Evolutionary conservation across 2,329 filamentous ascomycete genomes (phyloP), one percentile per base, ranked within the genome.

Genomic region (Mycosphaerella arachidis): DNA sequence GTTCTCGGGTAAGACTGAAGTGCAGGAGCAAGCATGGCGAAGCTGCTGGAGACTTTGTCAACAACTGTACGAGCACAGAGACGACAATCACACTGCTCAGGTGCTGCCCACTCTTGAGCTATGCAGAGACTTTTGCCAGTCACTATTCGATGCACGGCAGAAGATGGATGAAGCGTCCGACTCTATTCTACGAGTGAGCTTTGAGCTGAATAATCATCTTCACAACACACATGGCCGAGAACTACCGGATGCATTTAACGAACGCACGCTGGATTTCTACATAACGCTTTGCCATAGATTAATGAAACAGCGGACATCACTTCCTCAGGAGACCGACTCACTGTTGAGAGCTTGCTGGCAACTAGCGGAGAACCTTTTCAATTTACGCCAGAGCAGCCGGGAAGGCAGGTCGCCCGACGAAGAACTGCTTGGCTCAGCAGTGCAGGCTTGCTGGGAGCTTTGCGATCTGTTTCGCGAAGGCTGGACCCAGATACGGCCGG

Each of bases 41-140:
- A 90, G 89, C 63, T 97, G 92, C 76, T 97, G 92, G 93, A 89
- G 88, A 68, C 79, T 97, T 27, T 97, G 92, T 71, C 91, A 96
- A 72, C 88, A 89, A 59, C 82, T 97, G 3, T 97, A 97, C 72
- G 85, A 92, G 62, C 91, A 88, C 65, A 84, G 87, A 55, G 86
- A 93, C 58, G 87, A 92, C 64, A 82, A 87, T 56, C 80, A 85
- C 33, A 84, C 86, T 55, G 83, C 84, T 33, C 86, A 88, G 62
- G 86, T 92, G 48, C 82, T 84, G 58, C 85, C 86, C 20, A 95
- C 91, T 1, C 78, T 97, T 40, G 92, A 96, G 72, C 79, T 96
- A 4, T 96, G 92, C 73, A 87, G 92, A 24, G 91, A 96, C 65
- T 96, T 97, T 71, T 96, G 92, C 68, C 92, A 96, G 75, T 85